Evolutionary conservation across 169 alveolate genomes (phyloP).

Genomic region (Eimeria nieschulzi): DNA sequence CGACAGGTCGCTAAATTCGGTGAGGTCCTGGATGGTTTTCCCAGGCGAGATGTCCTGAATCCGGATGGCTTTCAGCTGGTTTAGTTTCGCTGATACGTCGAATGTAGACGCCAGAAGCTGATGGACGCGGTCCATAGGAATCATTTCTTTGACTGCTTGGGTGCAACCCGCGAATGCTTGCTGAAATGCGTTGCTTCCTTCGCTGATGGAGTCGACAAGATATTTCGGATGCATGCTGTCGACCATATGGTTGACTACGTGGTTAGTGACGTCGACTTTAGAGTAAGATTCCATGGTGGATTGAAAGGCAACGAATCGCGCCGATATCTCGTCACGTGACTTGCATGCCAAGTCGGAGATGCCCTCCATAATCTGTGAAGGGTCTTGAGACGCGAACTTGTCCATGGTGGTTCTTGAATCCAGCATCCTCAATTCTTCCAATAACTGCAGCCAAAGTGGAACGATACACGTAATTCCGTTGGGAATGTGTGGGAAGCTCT

Average conservation of each 20-base stretch:
- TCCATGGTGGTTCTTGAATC: slow-evolving; percentile 38
- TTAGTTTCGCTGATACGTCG: slow-evolving; percentile 49
- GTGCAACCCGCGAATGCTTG: slow-evolving; percentile 22
- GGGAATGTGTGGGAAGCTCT: background rate
- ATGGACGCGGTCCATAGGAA: slow-evolving; percentile 38
- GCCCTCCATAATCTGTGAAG: slow-evolving; percentile 57
- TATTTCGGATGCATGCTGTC: slow-evolving; percentile 42
- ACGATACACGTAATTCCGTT: too few relatives aligned
- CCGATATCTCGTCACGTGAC: slow-evolving; percentile 27
- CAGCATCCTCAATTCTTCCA: slow-evolving; percentile 24
- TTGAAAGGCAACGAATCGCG: slow-evolving; percentile 34
- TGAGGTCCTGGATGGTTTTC: slow-evolving; percentile 28
- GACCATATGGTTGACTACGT: slow-evolving; percentile 47
- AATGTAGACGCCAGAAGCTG: slow-evolving; percentile 47
- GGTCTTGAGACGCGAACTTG: slow-evolving; percentile 41
- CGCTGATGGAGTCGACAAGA: slow-evolving; percentile 19
- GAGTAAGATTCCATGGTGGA: slow-evolving; percentile 61
- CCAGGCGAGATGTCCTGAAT: slow-evolving; percentile 53
- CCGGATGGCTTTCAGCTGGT: slow-evolving; percentile 55
- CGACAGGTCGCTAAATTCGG: slow-evolving; percentile 42
- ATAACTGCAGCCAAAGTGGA: too few relatives aligned
- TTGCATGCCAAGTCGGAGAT: slow-evolving; percentile 46
- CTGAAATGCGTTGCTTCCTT: slow-evolving; percentile 27
- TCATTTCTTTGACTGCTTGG: slow-evolving; percentile 26
- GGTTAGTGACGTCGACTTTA: slow-evolving; percentile 44